A percentile compares a stretch with the other conserved stretches of the same genome.
phyloP scores from a whole-genome alignment of 2,329 filamentous ascomycete genomes.

The Sodiomyces alkalinus region DNA sequence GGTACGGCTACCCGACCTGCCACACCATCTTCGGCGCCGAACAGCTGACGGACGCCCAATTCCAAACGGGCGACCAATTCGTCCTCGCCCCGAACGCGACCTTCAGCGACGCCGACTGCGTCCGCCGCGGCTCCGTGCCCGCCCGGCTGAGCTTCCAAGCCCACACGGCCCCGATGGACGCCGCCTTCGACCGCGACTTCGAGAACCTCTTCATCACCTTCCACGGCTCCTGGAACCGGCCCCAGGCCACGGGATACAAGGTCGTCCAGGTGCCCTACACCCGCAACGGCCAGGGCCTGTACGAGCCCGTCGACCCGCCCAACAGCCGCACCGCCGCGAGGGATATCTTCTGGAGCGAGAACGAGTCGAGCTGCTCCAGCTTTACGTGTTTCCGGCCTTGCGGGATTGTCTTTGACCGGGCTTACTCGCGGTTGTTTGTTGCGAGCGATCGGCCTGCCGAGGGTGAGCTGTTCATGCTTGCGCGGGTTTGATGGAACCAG shows the following conservation, averaged over 20 bases:
- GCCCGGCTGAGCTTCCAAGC: constrained; percentile 39
- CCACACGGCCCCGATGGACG: constrained; percentile 46
- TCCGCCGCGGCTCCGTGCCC: constrained; percentile 11
- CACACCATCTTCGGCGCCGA: constrained; percentile 17
- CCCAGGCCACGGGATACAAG: constrained; percentile 21
- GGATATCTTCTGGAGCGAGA: constrained; percentile 17
- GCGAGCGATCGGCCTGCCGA: constrained; percentile 11
- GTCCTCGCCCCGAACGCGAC: constrained; percentile 18
- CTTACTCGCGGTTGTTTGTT: constrained; percentile 10
- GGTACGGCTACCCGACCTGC: constrained; percentile 47
- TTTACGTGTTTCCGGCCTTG: constrained; percentile 11
- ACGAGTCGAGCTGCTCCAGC: constrained; percentile 14
- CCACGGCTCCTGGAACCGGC: constrained; percentile 41
- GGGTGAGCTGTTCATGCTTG: constrained; percentile 11
- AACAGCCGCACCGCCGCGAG: constrained; percentile 14
- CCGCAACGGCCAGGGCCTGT: constrained; percentile 9
- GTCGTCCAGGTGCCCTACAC: constrained; percentile 20
- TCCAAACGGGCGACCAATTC: constrained; percentile 20
- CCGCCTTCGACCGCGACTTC: constrained; percentile 37
- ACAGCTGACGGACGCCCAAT: constrained; percentile 14
- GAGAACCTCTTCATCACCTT: constrained; percentile 43
- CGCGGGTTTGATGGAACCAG: too few species aligned
- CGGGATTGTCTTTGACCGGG: constrained; percentile 10
- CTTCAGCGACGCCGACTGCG: constrained; percentile 20
- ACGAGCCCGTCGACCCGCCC: constrained; percentile 16